Base-by-base conservation (phyloP, 2,329 filamentous ascomycete genomes). In the Aphanocladium album region DNA sequence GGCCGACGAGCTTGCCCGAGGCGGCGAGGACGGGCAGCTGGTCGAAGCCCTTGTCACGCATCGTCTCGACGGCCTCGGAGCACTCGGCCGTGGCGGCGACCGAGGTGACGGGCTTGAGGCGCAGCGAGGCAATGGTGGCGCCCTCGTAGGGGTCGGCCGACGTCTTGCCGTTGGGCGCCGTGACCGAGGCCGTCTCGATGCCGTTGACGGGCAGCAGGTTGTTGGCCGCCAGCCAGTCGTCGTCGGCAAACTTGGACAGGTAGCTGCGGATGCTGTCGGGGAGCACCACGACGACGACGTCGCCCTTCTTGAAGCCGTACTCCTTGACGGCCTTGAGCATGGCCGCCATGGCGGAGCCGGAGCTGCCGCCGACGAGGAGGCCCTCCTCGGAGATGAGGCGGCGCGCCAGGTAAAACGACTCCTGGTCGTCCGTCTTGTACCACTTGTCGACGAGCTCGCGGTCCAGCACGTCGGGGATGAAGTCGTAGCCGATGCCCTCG, bases 191-290 rank as follows among this genome's bases (percentile, higher is more conserved):
- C 78, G 83, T 57, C 79, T 85, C 65, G 77, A 82, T 43, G 17
- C 75, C 78, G 64, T 76, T 75, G 64, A 76, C 72, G n/a, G 90
- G 85, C 27, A 98, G 83, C 25, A 99, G 90, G 72, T 93, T 89
- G 77, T 99, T 99, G 64, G 95, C 95, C 14, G 92, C 93, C 60
- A 99, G 87, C 96, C 95, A 99, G 79, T 98, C 95, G 72, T 99
- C 96, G 73, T 99, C 95, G 66, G 92, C 92, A 73, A 99, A 99
- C 84, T 99, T 99, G 79, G 89, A 93, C 27, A 99, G 86, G 75
- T 99, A 99, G 76, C 91, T 97, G 70, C 95, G 85, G 72, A 99
- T 98, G 78, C 92, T 96, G 75, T 99, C 95, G 1, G 95, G 96
- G 19, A 97, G 81, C 57, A 99, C 80, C 30, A 97, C 92, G 30